Conservation (phyloP, 1,139 yeast species). For the Pichia sp. region DNA sequence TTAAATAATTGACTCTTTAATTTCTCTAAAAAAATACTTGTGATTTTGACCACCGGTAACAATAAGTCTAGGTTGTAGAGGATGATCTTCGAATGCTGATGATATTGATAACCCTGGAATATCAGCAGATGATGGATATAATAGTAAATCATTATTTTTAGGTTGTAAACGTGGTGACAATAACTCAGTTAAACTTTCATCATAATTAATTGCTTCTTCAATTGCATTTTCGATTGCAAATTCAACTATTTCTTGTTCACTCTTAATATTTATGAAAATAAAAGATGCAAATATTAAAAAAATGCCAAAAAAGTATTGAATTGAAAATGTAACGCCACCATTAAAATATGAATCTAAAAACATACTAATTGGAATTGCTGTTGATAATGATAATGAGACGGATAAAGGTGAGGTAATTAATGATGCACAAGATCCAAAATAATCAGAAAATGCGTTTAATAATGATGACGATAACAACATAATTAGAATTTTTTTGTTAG, state of each 20-base stretch:
- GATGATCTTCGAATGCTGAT: conserved; percentile 7
- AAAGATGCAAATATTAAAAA: conserved; percentile 42
- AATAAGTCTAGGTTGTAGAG: conserved; percentile 17
- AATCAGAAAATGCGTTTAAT: conserved; percentile 45
- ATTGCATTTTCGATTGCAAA: conserved; percentile 45
- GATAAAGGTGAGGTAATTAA: conserved; percentile 49
- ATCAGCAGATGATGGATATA: conserved; percentile 7
- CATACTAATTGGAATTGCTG: conserved; percentile 49
- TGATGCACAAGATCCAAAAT: conserved; percentile 44
- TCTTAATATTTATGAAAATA: conserved; percentile 40
- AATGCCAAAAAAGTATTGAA: conserved; percentile 41
- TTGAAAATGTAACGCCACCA: conserved; percentile 31
- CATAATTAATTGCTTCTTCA: conserved; percentile 42
- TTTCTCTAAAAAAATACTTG: conserved; percentile 36
- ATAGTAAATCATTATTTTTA: conserved; percentile 33
- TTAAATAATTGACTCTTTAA: conserved; percentile 3
- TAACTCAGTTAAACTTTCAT: conserved; percentile 42
- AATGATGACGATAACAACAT: conserved; percentile 40
- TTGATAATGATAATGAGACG: conserved; percentile 45
- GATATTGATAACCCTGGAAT: conserved; percentile 26
- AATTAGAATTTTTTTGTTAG: conserved; percentile 33
- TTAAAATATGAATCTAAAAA: conserved; percentile 38
- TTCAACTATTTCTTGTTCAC: conserved; percentile 43
- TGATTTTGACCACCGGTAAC: conserved; percentile 41
- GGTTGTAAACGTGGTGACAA: conserved; percentile 36